These are phyloP conservation scores for Zarea fungicola DNA, from an alignment of 2,329 filamentous ascomycete genomes.

Conservation along the genomic window DNA sequence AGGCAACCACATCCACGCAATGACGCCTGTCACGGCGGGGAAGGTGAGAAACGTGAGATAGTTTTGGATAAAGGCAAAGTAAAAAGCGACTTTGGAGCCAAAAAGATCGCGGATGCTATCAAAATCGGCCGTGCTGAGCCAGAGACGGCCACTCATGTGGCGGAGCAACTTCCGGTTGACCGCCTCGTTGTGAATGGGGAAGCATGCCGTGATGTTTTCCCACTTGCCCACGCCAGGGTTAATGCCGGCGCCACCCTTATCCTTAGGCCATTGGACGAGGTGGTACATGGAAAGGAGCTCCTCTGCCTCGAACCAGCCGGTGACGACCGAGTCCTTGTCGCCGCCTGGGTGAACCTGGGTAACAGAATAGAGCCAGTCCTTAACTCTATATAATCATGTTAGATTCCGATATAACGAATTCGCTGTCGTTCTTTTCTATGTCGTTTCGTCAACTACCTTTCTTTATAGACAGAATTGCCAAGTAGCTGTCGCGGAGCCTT, in stretches of 20 bases:
- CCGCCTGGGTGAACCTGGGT: conserved; percentile 56
- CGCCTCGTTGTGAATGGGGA: conserved; percentile 56
- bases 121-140: conserved; percentile 46
- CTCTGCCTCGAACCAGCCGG: conserved; percentile 55
- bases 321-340: conserved; percentile 46
- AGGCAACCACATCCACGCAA: conserved; percentile 63
- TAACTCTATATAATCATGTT: conserved; percentile 45
- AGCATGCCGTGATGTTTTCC: conserved; percentile 55
- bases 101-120: conserved; percentile 58
- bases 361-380: conserved; percentile 71
- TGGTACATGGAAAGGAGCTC: conserved; percentile 66
- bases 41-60: conserved; percentile 69
- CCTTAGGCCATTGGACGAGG: conserved; percentile 53
- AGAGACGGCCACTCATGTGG: conserved; percentile 49
- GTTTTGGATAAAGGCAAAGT: conserved; percentile 76
- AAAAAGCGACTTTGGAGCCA: conserved; percentile 66
- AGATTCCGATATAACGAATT: neutral
- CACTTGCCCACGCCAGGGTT: conserved; percentile 53
- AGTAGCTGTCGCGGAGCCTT: conserved; percentile 59
- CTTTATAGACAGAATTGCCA: conserved; percentile 61
- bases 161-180: conserved; percentile 52
- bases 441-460: conserved; percentile 44
- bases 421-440: neutral
- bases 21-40: conserved; percentile 62
- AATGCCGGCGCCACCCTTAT: conserved; percentile 57